Base-by-base conservation (phyloP, 2,329 filamentous ascomycete species). In the Ustulina deusta region DNA sequence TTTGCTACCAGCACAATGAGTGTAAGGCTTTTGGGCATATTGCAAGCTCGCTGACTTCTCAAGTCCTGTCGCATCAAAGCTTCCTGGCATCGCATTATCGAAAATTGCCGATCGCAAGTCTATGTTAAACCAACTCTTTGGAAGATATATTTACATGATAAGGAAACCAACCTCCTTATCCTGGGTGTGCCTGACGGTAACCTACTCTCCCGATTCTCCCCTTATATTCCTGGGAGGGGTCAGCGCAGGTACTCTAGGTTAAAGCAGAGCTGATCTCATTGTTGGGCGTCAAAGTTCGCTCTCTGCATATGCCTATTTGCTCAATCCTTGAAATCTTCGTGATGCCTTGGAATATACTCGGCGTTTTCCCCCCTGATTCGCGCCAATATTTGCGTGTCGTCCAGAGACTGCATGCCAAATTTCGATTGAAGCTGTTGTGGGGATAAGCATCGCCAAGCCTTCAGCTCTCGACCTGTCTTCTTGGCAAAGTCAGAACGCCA, bases 371-470 rank as follows among this genome's bases (percentile, higher is more conserved):
- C 17, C n/a, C 17, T 5, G 17, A 42, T n/a, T 7, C 17, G 11
- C 2, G 13, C 38, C 38, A n/a, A 42, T n/a, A n/a, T 42, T 3
- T 2, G 6, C 6, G 38, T 3, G 15, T 40, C 15, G 38, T 15
- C 2, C 13, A n/a, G 38, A 40, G 38, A 40, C 13, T 40, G 42
- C n/a, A 49, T 25, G 22, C 17, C n/a, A 22, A 38, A 49, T 25
- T 27, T 29, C 46, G 11, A 49, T 25, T 17, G 34, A 38, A 55
- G 51, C 51, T 38, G 1, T 17, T 64, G 38, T 52, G 57, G 61
- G 32, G 61, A 54, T 34, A 3, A 36, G 22, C 22, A 55, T 55
- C 34, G 66, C 66, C 66, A 69, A 69, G 66, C 27, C 32, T 22
- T 66, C 63, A 69, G 66, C 66, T 54, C 46, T 22, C 44, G 22